phyloP scores from a whole-genome alignment of 177 flowering plant species.

The Vitis hybrid region DNA sequence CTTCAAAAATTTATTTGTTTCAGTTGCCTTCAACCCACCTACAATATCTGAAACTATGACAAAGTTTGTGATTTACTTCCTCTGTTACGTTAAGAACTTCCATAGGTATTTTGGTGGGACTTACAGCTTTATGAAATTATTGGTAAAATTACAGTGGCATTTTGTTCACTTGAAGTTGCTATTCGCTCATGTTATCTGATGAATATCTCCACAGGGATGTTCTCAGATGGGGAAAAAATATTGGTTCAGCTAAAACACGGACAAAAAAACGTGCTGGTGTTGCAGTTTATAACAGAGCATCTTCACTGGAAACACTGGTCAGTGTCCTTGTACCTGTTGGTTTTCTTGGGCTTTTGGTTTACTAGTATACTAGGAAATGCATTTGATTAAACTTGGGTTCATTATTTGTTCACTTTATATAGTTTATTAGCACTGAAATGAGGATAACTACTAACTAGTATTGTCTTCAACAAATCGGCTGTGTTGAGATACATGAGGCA shows the following conservation, averaged over 20 bases:
- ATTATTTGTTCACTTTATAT: no score
- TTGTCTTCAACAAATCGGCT: not conserved
- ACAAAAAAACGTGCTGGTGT: slow-evolving; percentile 89
- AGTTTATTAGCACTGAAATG: not conserved
- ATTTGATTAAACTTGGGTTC: not conserved
- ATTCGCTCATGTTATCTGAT: slow-evolving; percentile 1
- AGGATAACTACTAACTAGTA: not conserved
- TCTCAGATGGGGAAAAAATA: slow-evolving; percentile 92
- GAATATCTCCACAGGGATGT: slow-evolving; percentile 48
- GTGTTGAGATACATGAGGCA: not conserved
- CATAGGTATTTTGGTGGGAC: not conserved
- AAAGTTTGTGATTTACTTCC: no score
- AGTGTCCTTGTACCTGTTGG: slow-evolving; percentile 24
- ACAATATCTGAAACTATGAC: no score
- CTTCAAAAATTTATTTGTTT: not conserved
- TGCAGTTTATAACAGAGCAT: slow-evolving; percentile 89
- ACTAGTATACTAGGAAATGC: not conserved
- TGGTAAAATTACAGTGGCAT: not conserved
- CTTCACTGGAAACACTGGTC: slow-evolving; percentile 91
- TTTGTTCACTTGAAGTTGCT: not conserved
- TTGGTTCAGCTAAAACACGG: slow-evolving; percentile 66
- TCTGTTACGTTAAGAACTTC: not conserved
- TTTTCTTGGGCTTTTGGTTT: not conserved
- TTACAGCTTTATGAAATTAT: not conserved
- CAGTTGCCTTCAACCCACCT: no score